Evolutionary conservation across 2,329 filamentous ascomycete genomes (phyloP).

Genomic region (Neophaeococcomyces aloes): DNA sequence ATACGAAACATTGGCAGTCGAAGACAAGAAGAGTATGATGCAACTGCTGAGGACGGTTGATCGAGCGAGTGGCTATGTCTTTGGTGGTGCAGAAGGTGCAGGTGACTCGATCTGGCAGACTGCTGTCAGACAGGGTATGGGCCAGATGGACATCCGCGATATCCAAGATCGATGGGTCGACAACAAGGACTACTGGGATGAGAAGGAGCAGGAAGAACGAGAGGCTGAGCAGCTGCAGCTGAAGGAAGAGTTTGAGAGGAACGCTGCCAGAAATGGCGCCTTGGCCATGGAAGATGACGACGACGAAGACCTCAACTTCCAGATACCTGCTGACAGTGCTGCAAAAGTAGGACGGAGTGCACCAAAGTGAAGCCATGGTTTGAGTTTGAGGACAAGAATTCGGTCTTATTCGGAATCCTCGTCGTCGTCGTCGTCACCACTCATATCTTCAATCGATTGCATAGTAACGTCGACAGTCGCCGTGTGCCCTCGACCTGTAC

Average conservation of each 20-base stretch:
- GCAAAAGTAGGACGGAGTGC: slow-evolving; percentile 47
- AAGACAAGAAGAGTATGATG: slow-evolving; percentile 97
- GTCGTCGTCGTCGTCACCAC: slow-evolving; percentile 37
- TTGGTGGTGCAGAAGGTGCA: slow-evolving; percentile 78
- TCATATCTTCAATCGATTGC: slow-evolving; percentile 35
- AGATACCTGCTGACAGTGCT: slow-evolving; percentile 49
- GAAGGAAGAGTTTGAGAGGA: slow-evolving; percentile 26
- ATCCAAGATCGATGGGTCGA: slow-evolving; percentile 96
- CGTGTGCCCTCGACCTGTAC: background rate
- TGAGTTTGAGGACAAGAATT: background rate
- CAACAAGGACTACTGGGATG: slow-evolving; percentile 76
- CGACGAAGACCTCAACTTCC: slow-evolving; percentile 26
- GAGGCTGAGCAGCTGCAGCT: slow-evolving; percentile 59
- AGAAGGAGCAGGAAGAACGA: slow-evolving; percentile 61
- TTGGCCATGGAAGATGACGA: slow-evolving; percentile 17
- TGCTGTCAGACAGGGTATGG: slow-evolving; percentile 64
- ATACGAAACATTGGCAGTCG: slow-evolving; percentile 88
- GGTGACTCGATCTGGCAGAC: slow-evolving; percentile 98
- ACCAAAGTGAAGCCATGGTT: background rate
- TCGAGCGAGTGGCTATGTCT: slow-evolving; percentile 82
- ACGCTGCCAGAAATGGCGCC: slow-evolving; percentile 5
- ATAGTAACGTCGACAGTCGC: background rate
- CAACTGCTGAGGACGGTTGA: slow-evolving; percentile 80
- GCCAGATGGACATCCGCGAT: slow-evolving; percentile 70
- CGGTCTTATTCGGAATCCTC: slow-evolving; percentile 35